Conservation (phyloP, 2,329 filamentous ascomycete genomes). For the Blastomyces silverae region DNA sequence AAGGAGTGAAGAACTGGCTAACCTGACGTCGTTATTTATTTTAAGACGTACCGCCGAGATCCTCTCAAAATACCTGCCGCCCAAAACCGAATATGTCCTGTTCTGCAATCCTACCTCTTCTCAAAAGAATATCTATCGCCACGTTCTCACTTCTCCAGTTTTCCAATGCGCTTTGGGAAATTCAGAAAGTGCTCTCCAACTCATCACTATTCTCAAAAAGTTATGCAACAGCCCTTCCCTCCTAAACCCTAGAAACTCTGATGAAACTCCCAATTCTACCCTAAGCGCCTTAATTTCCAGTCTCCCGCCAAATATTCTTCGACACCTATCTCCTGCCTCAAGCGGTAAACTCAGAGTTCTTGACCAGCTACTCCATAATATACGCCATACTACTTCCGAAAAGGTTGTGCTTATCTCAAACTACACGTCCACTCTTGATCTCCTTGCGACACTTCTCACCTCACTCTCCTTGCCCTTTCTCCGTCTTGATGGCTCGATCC, state of each 20-base stretch:
- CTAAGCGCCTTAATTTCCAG: conserved; percentile 46
- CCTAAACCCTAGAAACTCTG: conserved; percentile 47
- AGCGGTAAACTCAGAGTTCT: conserved; percentile 62
- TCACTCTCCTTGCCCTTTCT: conserved; percentile 56
- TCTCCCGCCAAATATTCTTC: conserved; percentile 51
- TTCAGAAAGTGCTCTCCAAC: conserved; percentile 56
- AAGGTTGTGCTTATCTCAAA: conserved; percentile 72
- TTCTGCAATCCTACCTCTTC: conserved; percentile 57
- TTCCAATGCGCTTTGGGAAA: conserved; percentile 58
- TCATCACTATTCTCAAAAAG: conserved; percentile 68
- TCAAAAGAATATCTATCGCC: conserved; percentile 56
- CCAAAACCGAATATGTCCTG: conserved; percentile 61
- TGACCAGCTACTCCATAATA: conserved; percentile 56
- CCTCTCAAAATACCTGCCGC: conserved; percentile 58
- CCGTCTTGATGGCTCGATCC: conserved; percentile 63
- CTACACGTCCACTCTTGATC: conserved; percentile 64
- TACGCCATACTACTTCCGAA: conserved; percentile 56
- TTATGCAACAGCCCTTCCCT: conserved; percentile 65
- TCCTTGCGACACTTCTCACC: conserved; percentile 56
- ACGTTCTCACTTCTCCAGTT: conserved; percentile 57
- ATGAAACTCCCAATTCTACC: conserved; percentile 45
- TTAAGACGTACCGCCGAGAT: conserved; percentile 60
- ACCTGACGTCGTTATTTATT: conserved; percentile 58
- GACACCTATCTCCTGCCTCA: conserved; percentile 48
- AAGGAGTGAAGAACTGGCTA: conserved; percentile 54